Base-by-base conservation (phyloP, 257 asterid genomes). In the Salvia hispanica region DNA sequence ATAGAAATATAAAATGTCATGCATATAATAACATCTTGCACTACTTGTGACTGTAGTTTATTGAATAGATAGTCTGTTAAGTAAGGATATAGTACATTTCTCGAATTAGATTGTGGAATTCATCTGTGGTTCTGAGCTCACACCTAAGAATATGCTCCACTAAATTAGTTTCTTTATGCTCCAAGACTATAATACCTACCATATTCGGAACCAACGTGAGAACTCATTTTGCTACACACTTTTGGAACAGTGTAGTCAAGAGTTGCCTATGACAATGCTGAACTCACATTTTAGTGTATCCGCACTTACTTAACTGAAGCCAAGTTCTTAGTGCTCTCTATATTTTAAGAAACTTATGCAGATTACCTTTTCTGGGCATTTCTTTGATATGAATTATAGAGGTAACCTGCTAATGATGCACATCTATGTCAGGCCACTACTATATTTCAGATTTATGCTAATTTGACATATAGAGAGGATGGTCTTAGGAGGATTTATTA, bases 91-190 rank as follows among this genome's bases (percentile, higher is more conserved):
- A n/a, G n/a, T n/a, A 48, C 36, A 40, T 15, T 33, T 58, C 62
- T 73, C 42, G 43, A 55, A 57, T 70, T 68, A 47, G 45, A 44
- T 44, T 43, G 72, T 70, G 72, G 67, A 51, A 64, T 15, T 47
- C 16, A 37, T 53, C 55, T 36, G 67, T 78, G 72, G 79, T 44
- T 66, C 25, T 39, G 39, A 51, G 34, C 65, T 70, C 65, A 56
- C 42, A 44, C 66, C 28, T 71, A 7, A 65, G 43, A 52, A 48
- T 66, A 54, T 59, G 59, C 71, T 74, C 83, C 72, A 62, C 74
- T 74, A 66, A 34, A 53, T 42, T 37, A 5, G 15, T 34, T 57
- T 39, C 60, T 34, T 66, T 36, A 34, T 71, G 68, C 52, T 62
- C 21, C 59, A 45, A 55, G 53, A 74, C 60, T 21, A 31, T 46